phyloP scores from a whole-genome alignment of 768 basidiomycete genomes.

The Cystobasidium ongulense region DNA sequence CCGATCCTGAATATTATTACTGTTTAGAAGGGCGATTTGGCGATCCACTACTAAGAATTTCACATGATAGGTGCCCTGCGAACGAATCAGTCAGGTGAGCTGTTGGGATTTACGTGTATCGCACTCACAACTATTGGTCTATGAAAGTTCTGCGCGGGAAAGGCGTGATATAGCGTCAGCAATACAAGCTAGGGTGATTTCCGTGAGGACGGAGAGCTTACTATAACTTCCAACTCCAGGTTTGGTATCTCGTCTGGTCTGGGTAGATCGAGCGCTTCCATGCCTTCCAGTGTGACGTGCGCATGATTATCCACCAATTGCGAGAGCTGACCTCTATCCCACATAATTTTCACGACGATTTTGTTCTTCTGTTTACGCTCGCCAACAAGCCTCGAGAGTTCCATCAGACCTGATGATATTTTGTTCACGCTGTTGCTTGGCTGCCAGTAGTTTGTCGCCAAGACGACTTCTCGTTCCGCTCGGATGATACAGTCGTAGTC shows the following conservation, averaged over 20 bases:
- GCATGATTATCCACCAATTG: slow-evolving; percentile 50
- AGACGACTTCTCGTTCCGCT: slow-evolving; percentile 58
- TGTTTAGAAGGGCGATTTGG: slow-evolving; percentile 58
- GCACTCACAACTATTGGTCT: slow-evolving; percentile 10
- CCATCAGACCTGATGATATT: slow-evolving; percentile 52
- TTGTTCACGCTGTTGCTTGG: slow-evolving; percentile 52
- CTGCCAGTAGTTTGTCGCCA: slow-evolving; percentile 62
- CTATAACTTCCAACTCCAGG: slow-evolving; percentile 56
- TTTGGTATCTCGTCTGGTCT: slow-evolving; percentile 55
- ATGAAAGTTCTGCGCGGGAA: slow-evolving; percentile 17
- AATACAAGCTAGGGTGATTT: slow-evolving; percentile 50
- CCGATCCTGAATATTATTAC: slow-evolving; percentile 60
- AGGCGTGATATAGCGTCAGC: neutral
- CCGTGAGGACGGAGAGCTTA: neutral
- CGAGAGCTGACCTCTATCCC: slow-evolving; percentile 52
- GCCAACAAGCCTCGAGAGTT: slow-evolving; percentile 52
- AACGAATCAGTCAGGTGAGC: slow-evolving; percentile 42
- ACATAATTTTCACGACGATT: slow-evolving; percentile 61
- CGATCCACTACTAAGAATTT: slow-evolving; percentile 65
- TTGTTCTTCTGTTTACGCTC: slow-evolving; percentile 47
- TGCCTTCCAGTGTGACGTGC: slow-evolving; percentile 50
- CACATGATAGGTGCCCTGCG: slow-evolving; percentile 59
- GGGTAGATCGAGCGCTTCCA: slow-evolving; percentile 54
- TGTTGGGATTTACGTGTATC: slow-evolving; percentile 4
- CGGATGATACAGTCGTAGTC: slow-evolving; percentile 47